Percentiles rank a stretch among this genome's conserved stretches.
Evolutionary conservation across 345 rosid genomes (phyloP).

Genomic region (Bruguiera parviflora): DNA sequence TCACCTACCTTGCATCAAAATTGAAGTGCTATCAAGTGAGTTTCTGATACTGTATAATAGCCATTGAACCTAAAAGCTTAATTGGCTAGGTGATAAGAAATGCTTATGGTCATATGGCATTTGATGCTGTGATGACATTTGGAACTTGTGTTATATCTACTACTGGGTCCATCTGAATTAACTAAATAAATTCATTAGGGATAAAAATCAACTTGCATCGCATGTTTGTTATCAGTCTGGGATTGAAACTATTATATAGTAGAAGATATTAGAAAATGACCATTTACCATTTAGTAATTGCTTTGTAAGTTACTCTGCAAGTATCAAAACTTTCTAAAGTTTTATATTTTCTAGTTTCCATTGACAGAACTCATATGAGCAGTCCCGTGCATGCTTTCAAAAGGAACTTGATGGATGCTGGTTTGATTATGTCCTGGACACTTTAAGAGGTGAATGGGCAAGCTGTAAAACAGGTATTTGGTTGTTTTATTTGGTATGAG

Average conservation of each 20-base stretch:
- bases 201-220: neutral
- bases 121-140: too few relatives aligned
- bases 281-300: neutral
- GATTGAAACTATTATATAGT: neutral
- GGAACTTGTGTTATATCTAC: too few relatives aligned
- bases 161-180: too few relatives aligned
- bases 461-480: constrained; percentile 45
- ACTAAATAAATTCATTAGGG: neutral
- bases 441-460: constrained; percentile 43
- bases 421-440: constrained; percentile 44
- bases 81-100: too few relatives aligned
- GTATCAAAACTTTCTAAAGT: constrained; percentile 43
- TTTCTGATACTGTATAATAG: too few relatives aligned
- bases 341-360: constrained; percentile 57
- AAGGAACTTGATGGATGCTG: constrained; percentile 63
- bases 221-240: neutral
- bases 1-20: too few relatives aligned
- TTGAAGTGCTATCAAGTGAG: too few relatives aligned
- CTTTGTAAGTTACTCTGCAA: neutral
- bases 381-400: constrained; percentile 33
- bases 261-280: neutral
- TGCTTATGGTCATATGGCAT: too few relatives aligned
- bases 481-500: constrained; percentile 3
- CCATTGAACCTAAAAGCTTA: too few relatives aligned
- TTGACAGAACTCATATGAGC: constrained; percentile 55